Conservation (phyloP, 345 rosid genomes). For the Zanthoxylum bungeanum region DNA sequence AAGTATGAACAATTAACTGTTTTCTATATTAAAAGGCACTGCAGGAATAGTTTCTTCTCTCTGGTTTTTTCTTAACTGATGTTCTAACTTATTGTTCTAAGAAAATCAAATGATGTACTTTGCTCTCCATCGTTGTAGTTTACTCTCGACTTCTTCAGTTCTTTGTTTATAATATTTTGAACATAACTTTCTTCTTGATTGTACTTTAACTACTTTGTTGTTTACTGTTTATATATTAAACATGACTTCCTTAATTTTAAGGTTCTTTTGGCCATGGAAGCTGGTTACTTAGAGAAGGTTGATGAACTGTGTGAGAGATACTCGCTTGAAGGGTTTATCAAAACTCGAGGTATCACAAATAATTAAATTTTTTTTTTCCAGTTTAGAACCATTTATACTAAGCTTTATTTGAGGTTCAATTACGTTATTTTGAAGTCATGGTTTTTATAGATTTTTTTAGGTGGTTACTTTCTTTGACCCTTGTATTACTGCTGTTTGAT, state of each 20-base stretch:
- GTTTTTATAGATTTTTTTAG: no score
- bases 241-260: constrained; percentile 19
- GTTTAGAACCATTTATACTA: neutral
- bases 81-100: neutral
- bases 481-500: constrained; percentile 18
- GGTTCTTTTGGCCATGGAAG: constrained; percentile 98
- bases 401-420: neutral
- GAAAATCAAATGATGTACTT: neutral
- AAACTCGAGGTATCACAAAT: constrained; percentile 43
- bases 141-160: no score
- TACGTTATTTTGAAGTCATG: neutral
- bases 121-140: neutral
- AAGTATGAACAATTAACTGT: neutral
- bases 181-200: neutral
- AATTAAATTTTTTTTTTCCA: neutral
- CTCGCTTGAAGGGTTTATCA: constrained; percentile 73
- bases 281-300: constrained; percentile 92
- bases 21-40: neutral
- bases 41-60: neutral
- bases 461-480: neutral
- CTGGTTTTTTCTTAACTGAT: neutral
- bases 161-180: no score
- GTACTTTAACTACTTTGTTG: neutral
- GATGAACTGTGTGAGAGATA: constrained; percentile 77
- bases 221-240: neutral